Conservation (phyloP, 148 eudicot species). For the Amaranthus hypochondriacus region DNA sequence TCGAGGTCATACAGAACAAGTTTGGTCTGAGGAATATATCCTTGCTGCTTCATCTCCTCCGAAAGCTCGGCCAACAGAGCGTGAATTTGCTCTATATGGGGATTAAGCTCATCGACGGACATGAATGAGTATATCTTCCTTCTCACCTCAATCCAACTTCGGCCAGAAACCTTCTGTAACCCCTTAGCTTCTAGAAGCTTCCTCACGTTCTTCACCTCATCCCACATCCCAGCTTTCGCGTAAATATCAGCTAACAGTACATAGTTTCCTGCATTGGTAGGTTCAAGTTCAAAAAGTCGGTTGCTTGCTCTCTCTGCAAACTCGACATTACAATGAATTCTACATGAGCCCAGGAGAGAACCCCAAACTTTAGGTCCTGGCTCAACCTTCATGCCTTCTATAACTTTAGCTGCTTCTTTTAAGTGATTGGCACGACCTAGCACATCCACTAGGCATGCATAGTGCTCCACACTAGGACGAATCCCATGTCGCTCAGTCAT, state of each 20-base stretch:
- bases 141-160: conserved; percentile 79
- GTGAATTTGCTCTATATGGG: conserved; percentile 66
- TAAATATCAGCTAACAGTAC: conserved; percentile 83
- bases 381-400: conserved; percentile 62
- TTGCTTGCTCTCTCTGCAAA: conserved; percentile 82
- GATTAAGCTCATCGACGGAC: conserved; percentile 78
- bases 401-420: conserved; percentile 65
- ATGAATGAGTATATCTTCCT: conserved; percentile 59
- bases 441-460: conserved; percentile 89
- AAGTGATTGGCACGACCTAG: conserved; percentile 89
- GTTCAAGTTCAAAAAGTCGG: conserved; percentile 74
- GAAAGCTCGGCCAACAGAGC: conserved; percentile 61
- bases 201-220: conserved; percentile 66
- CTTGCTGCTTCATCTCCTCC: conserved; percentile 75
- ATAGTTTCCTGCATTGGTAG: conserved; percentile 87
- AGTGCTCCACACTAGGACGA: conserved; percentile 69
- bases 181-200: conserved; percentile 57
- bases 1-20: conserved; percentile 71
- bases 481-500: conserved; percentile 55
- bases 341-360: conserved; percentile 85
- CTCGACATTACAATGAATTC: conserved; percentile 81
- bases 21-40: conserved; percentile 65
- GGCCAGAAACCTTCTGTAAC: conserved; percentile 66
- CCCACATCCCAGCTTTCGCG: conserved; percentile 74
- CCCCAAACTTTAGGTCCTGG: conserved; percentile 91